These are phyloP conservation scores for Macrotyloma uniflorum DNA, from an alignment of 306 rosid genomes.

Conservation along the genomic window DNA sequence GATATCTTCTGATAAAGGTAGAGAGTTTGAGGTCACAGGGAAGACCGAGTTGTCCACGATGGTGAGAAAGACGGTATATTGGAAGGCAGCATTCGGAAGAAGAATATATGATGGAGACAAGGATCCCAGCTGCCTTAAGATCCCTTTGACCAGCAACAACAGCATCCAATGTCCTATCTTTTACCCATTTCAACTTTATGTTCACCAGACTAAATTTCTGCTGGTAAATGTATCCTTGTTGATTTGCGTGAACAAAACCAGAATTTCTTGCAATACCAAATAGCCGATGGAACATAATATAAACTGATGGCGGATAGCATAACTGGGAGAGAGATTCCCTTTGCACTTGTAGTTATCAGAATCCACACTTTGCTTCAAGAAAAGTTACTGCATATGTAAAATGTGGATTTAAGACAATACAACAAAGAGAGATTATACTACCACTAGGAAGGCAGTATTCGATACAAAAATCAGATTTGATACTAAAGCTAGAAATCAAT, in stretches of 20 bases:
- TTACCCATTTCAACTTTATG: constrained; percentile 84
- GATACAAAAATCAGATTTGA: neutral
- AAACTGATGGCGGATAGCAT: neutral
- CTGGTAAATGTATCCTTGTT: constrained; percentile 51
- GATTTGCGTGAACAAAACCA: constrained; percentile 36
- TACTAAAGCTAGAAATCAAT: neutral
- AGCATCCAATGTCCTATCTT: constrained; percentile 71
- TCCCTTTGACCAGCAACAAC: constrained; percentile 66
- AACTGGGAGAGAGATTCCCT: neutral
- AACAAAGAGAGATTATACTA: constrained; percentile 5
- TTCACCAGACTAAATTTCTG: constrained; percentile 72
- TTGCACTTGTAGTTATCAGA: constrained; percentile 6
- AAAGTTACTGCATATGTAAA: constrained; percentile 13
- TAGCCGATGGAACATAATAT: constrained; percentile 37
- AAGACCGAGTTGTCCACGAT: constrained; percentile 77
- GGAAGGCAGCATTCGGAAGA: constrained; percentile 59
- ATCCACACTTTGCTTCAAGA: constrained; percentile 11
- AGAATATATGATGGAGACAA: constrained; percentile 63
- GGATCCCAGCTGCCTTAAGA: constrained; percentile 73
- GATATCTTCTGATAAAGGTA: constrained; percentile 75
- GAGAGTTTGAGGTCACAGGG: constrained; percentile 69
- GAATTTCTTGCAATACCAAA: constrained; percentile 38
- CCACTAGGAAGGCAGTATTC: neutral
- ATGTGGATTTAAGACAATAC: neutral
- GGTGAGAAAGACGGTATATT: constrained; percentile 58